Base-by-base conservation (phyloP, 495 filamentous ascomycete species). In the Xylaria venustula region DNA sequence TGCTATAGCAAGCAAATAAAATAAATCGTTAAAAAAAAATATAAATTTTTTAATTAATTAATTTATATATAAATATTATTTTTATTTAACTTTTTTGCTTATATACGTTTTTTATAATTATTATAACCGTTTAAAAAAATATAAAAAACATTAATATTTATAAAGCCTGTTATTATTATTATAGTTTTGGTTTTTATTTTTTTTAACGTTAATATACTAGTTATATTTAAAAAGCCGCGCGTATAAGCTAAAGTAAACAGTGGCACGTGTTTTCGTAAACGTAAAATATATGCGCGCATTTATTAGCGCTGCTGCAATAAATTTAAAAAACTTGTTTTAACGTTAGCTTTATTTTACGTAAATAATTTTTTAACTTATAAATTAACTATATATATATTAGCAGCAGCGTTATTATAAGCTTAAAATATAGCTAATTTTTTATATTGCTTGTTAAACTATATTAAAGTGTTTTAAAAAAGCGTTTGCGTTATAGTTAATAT, bases 181-280 rank as follows among this genome's bases (percentile, higher is more conserved):
- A 17, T 56, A 8, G 11, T 40, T 8, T 15, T 30, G 7, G 51
- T 1, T 20, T 41, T 7, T 30, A n/a, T 7, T 30, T 30, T 41
- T 19, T 32, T n/a, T 28, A 11, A 22, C 42, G 34, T 53, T 7
- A 34, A 41, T 7, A 9, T 19, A 8, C 44, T 20, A 0, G 19
- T 37, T 20, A 44, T 58, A 14, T 58, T 44, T 1, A 44, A 48
- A 15, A 12, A 58, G 22, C 54, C 54, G 30, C 54, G 54, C 44
- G 44, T 15, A 7, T 48, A 44, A 14, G 44, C 8, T 3, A 7
- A 7, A 7, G 15, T 9, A 15, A 9, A 8, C 19, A 19, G 41
- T n/a, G 19, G 7, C 20, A 23, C 2, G 0, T 30, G 28, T 14
- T 34, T 32, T 2, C 20, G 6, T 2, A 42, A n/a, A 30, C 56